phyloP scores from a whole-genome alignment of 352 stramenopile species.

The Phytophthora fragariaefolia region DNA sequence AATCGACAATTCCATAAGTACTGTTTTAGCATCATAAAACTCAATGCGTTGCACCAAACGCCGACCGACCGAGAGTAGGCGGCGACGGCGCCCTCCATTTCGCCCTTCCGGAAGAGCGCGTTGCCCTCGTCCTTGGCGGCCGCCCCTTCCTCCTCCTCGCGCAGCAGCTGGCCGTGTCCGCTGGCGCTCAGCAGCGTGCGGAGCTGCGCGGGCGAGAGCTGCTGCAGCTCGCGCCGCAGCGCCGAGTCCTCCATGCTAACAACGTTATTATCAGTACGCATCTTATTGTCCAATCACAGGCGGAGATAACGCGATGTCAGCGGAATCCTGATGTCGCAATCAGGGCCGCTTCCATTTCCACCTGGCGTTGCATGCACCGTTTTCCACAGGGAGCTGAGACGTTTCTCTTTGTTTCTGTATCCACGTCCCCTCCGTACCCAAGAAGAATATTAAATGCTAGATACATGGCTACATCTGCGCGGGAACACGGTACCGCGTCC shows the following conservation, averaged over 20 bases:
- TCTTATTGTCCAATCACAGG: not conserved
- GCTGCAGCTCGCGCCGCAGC: constrained; percentile 34
- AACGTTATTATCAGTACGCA: not conserved
- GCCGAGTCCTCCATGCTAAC: constrained; percentile 23
- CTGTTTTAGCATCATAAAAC: too few relatives aligned
- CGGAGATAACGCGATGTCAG: not conserved
- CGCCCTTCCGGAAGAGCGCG: constrained; percentile 49
- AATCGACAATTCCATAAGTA: too few relatives aligned
- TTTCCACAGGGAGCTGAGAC: too few relatives aligned
- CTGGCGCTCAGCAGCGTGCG: constrained; percentile 39
- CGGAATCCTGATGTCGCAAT: not conserved
- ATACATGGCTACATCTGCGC: not conserved
- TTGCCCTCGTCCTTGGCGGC: constrained; percentile 62
- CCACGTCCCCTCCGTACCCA: too few relatives aligned
- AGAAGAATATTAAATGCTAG: not conserved
- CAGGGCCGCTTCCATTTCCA: not conserved
- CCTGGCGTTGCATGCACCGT: too few relatives aligned
- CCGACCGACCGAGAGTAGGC: constrained; percentile 65
- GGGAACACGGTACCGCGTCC: constrained; percentile 7
- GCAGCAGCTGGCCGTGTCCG: constrained; percentile 38
- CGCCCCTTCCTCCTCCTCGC: not conserved
- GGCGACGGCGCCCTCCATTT: constrained; percentile 42
- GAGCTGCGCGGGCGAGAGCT: constrained; percentile 43
- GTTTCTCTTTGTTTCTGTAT: too few relatives aligned
- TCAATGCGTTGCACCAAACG: too few relatives aligned